Evolutionary conservation across 441 rosid species (phyloP), one percentile per base, ranked within the genome.

Genomic region (Erysimum cheiri): DNA sequence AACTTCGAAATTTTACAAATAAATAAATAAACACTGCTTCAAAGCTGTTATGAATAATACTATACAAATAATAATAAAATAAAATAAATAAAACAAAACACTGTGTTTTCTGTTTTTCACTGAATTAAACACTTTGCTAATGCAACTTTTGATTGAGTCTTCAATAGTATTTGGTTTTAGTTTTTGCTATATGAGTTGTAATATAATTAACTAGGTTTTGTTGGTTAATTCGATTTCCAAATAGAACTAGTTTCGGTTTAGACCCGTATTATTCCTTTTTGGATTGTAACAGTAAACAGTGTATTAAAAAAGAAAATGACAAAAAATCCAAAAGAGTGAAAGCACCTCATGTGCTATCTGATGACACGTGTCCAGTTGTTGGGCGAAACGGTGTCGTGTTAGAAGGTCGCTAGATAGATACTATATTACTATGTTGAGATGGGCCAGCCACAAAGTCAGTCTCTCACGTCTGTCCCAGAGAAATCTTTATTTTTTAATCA

Each of bases 401-500:
- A 5, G 24, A 3, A 28, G 53, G 57, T 36, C 41, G 32, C 7
- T 4, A 15, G 63, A 33, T 43, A 19, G 1, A 19, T n/a, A n/a
- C n/a, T n/a, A 26, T 43, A 22, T 22, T 22, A 22, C 22, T 19
- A 19, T 19, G 13, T 37, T 6, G 31, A 37, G 50, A 36, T 46
- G 35, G 33, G 60, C 35, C 44, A 56, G 59, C 24, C 46, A 13
- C 7, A 24, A 46, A 59, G 56, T 41, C 56, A n/a, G n/a, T n/a
- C n/a, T 8, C 22, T 49, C 57, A 73, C 77, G 60, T 56, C 77
- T 72, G 14, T 31, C 37, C 77, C 14, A 6, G 57, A 5, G 31
- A 64, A 13, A 2, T 57, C 17, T 13, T 53, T 37, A 22, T 22
- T 22, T 22, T 22, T 22, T 22, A 22, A 22, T n/a, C 48, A 62